Evolutionary conservation across 2,329 filamentous ascomycete species (phyloP).

Genomic region (Lachnellula willkommii): DNA sequence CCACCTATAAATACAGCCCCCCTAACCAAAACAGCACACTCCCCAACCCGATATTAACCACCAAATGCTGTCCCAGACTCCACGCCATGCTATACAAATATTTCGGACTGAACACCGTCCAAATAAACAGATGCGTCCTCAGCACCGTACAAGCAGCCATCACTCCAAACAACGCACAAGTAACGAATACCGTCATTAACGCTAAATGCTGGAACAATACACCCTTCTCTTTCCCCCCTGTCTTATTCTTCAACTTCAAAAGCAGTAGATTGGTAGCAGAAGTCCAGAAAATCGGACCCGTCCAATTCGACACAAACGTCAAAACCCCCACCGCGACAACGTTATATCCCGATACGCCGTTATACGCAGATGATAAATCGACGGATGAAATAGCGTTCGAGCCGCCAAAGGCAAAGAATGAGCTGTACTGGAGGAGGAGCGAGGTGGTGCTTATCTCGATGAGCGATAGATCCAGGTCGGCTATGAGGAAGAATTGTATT

Average conservation of each 20-base stretch:
- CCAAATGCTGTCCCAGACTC: conserved; percentile 74
- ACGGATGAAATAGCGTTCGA: conserved; percentile 95
- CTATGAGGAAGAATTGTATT: conserved; percentile 51
- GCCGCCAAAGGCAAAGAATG: conserved; percentile 87
- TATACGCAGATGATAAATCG: conserved; percentile 91
- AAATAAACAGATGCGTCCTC: conserved; percentile 89
- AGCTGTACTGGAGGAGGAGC: conserved; percentile 71
- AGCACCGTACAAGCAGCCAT: conserved; percentile 85
- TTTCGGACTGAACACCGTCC: conserved; percentile 98
- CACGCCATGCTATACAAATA: conserved; percentile 90
- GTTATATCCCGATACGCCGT: conserved; percentile 79
- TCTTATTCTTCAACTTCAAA: conserved; percentile 33
- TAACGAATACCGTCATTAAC: conserved; percentile 65
- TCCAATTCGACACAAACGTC: conserved; percentile 88
- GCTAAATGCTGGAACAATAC: conserved; percentile 47
- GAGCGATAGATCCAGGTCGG: conserved; percentile 42
- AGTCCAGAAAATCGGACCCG: conserved; percentile 82
- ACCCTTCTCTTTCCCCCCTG: conserved; percentile 9
- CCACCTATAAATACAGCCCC: conserved; percentile 27
- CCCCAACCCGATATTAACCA: conserved; percentile 62
- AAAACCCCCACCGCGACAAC: conserved; percentile 73
- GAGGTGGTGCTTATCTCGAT: conserved; percentile 62
- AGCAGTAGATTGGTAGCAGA: conserved; percentile 59
- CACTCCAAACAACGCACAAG: conserved; percentile 61
- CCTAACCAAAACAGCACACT: conserved; percentile 53